Conservation (phyloP, 768 basidiomycete species). For the Suillus sp. region DNA sequence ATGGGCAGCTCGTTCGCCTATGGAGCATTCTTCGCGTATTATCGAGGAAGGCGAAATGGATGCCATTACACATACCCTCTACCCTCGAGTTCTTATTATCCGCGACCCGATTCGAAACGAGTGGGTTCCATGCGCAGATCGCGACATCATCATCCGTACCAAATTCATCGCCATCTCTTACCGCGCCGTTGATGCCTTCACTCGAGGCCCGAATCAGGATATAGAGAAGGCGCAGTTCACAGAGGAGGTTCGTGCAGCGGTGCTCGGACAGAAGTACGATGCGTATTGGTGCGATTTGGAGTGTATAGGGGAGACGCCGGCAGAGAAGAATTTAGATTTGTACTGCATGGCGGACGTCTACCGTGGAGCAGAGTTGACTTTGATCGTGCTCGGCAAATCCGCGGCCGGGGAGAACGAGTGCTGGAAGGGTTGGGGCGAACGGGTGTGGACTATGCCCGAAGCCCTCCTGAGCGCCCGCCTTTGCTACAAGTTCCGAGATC, state of each 20-base stretch:
- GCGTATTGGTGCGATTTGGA: conserved; percentile 27
- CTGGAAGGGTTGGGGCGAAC: conserved; percentile 23
- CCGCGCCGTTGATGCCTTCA: conserved; percentile 16
- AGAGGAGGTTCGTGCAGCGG: conserved; percentile 12
- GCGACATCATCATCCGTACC: conserved; percentile 11
- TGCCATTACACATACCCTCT: conserved; percentile 16
- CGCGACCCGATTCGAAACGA: background rate
- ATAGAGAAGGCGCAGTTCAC: conserved; percentile 15
- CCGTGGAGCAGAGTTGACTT: conserved; percentile 17
- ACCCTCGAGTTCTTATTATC: conserved; percentile 19
- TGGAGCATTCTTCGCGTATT: conserved; percentile 18
- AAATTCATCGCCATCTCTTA: conserved; percentile 23
- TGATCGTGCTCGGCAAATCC: conserved; percentile 17
- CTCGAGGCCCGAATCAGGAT: conserved; percentile 11
- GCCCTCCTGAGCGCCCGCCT: conserved; percentile 11
- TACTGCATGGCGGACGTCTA: conserved; percentile 26
- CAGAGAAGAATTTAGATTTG: conserved; percentile 21
- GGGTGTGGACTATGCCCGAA: conserved; percentile 18
- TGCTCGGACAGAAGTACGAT: conserved; percentile 7
- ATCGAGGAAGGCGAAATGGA: conserved; percentile 13
- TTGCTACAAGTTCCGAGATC: conserved; percentile 15
- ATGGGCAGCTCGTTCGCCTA: conserved; percentile 26
- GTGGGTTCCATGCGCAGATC: conserved; percentile 15
- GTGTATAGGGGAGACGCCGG: conserved; percentile 17
- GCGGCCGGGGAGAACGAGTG: conserved; percentile 9